Evolutionary conservation across 2,329 filamentous ascomycete genomes (phyloP).

Genomic region (Trichoderma semiorbis): DNA sequence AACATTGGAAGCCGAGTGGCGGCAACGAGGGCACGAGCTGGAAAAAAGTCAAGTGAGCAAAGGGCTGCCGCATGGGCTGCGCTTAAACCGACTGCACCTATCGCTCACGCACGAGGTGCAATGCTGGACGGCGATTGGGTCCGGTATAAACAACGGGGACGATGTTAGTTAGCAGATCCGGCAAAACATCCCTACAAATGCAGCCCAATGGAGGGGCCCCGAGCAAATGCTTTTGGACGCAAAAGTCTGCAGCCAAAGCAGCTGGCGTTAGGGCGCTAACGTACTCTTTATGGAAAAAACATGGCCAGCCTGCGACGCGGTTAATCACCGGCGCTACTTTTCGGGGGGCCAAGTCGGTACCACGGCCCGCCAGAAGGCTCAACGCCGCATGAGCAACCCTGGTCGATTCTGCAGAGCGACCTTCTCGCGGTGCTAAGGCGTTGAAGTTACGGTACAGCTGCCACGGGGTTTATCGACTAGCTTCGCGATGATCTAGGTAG

Average conservation of each 20-base stretch:
- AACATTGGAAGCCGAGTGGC: neutral
- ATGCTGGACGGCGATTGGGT: conserved; percentile 30
- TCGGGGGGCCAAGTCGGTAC: neutral
- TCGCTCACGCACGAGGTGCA: conserved; percentile 34
- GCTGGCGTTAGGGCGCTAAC: neutral
- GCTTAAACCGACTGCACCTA: conserved; percentile 22
- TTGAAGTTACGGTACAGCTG: conserved; percentile 2
- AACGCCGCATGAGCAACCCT: conserved; percentile 13
- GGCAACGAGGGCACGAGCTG: neutral
- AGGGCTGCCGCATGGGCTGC: neutral
- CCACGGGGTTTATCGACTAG: conserved; percentile 14
- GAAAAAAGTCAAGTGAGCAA: neutral
- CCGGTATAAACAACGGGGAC: conserved; percentile 3
- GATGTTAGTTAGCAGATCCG: conserved; percentile 16
- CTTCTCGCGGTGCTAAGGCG: conserved; percentile 11
- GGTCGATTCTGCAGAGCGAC: conserved; percentile 13
- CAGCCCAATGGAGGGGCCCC: conserved; percentile 13
- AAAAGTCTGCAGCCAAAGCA: neutral
- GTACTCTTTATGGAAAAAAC: neutral
- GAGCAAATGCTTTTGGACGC: conserved; percentile 5
- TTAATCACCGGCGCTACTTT: neutral
- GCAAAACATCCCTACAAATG: conserved; percentile 6
- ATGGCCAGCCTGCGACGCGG: neutral
- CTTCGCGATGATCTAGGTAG: conserved; percentile 18
- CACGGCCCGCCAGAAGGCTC: conserved; percentile 5